Evolutionary conservation across 202 grass and related monocot species (phyloP).

Genomic region (Setaria viridis): DNA sequence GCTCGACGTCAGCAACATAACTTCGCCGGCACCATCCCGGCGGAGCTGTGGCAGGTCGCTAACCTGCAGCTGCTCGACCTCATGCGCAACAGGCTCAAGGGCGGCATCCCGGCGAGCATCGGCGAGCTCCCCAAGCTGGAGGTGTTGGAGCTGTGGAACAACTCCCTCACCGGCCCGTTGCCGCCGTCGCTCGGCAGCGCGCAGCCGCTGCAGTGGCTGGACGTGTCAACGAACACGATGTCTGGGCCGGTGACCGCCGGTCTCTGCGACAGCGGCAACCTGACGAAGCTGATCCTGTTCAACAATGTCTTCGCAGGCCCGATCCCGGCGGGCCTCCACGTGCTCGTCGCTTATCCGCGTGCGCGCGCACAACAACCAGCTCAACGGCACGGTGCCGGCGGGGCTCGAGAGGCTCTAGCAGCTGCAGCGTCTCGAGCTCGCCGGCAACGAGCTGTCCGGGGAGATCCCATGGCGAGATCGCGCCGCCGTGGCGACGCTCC

Average conservation of each 20-base stretch:
- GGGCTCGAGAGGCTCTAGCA: conserved; percentile 68
- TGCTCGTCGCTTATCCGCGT: conserved; percentile 80
- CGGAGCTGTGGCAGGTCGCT: conserved; percentile 61
- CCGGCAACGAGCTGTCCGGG: conserved; percentile 79
- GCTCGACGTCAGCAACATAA: conserved; percentile 49
- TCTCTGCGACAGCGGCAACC: conserved; percentile 75
- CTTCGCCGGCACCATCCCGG: conserved; percentile 77
- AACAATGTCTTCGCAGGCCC: conserved; percentile 87
- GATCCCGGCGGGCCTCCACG: conserved; percentile 64
- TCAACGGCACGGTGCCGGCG: conserved; percentile 77
- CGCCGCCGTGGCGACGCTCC: too few relatives aligned
- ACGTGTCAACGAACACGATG: conserved; percentile 90
- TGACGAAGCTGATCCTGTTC: conserved; percentile 93
- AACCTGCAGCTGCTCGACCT: conserved; percentile 91
- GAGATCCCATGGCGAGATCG: too few relatives aligned
- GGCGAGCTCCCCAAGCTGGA: conserved; percentile 77
- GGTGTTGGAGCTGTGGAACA: conserved; percentile 96
- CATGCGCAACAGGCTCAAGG: conserved; percentile 97
- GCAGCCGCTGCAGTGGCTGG: conserved; percentile 83
- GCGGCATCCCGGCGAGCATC: conserved; percentile 64
- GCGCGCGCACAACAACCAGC: conserved; percentile 84
- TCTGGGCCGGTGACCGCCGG: conserved; percentile 73
- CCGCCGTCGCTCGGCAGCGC: conserved; percentile 68
- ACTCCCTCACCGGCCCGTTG: conserved; percentile 81
- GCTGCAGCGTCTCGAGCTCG: conserved; percentile 82